Percentiles rank a stretch among this genome's conserved stretches.
These are phyloP conservation scores for Amanita polypyramis DNA, from an alignment of 768 basidiomycete species.

Conservation along the genomic window DNA sequence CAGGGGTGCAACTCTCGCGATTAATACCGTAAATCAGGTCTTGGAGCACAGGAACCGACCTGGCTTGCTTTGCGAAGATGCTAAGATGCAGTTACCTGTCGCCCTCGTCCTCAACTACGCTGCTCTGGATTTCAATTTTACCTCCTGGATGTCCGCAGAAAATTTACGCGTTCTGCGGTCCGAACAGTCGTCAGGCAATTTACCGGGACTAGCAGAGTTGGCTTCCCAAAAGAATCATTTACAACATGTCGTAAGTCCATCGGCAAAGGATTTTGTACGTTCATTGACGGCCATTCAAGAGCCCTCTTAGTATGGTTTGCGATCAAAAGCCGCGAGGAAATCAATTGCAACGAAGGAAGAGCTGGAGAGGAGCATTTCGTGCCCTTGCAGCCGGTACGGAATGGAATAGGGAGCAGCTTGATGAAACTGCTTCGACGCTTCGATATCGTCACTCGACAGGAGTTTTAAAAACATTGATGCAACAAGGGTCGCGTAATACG, in stretches of 20 bases:
- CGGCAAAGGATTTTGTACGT: background rate
- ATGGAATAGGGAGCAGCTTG: constrained; percentile 16
- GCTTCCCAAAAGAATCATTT: constrained; percentile 83
- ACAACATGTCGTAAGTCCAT: constrained; percentile 51
- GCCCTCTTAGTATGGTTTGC: constrained; percentile 85
- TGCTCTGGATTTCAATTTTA: constrained; percentile 94
- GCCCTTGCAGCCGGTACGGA: constrained; percentile 33
- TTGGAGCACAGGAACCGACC: constrained; percentile 49
- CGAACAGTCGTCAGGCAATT: constrained; percentile 78
- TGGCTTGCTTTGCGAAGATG: constrained; percentile 21
- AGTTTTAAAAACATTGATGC: background rate
- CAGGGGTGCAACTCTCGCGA: constrained; percentile 84
- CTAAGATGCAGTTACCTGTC: constrained; percentile 56
- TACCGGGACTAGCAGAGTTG: constrained; percentile 60
- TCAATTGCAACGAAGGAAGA: constrained; percentile 41
- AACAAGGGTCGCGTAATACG: constrained; percentile 11
- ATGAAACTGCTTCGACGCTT: constrained; percentile 15
- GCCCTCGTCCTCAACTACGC: constrained; percentile 86
- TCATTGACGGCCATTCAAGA: constrained; percentile 23
- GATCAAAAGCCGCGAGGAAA: constrained; percentile 43
- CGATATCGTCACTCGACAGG: constrained; percentile 2
- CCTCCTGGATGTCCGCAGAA: constrained; percentile 88
- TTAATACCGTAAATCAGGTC: constrained; percentile 77
- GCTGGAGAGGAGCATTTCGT: constrained; percentile 51
- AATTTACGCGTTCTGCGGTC: constrained; percentile 77